A percentile compares a stretch with the other conserved stretches of the same genome.
Conservation (phyloP, 1,139 yeast genomes). For the Taiozyma onychis region DNA sequence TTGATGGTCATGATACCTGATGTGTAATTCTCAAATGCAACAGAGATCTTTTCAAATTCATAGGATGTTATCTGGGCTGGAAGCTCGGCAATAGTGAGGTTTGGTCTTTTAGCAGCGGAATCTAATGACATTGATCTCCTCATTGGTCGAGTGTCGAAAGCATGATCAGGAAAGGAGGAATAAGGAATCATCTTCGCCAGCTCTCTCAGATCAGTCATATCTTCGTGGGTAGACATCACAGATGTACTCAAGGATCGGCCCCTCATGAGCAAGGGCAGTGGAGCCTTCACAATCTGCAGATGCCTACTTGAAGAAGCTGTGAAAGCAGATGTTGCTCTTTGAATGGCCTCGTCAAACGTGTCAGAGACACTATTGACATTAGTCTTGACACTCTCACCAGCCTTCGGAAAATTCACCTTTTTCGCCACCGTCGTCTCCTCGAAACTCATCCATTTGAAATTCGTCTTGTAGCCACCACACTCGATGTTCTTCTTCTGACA, state of each 20-base stretch:
- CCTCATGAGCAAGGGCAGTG: background rate
- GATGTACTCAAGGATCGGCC: background rate
- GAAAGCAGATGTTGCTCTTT: background rate
- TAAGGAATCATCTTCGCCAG: background rate
- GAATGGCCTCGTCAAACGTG: conserved; percentile 1
- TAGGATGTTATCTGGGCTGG: background rate
- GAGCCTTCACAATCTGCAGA: background rate
- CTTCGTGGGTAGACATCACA: background rate
- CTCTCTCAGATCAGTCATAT: background rate
- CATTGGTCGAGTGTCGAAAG: background rate
- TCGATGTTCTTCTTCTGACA: conserved; percentile 39
- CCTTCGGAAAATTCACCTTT: background rate
- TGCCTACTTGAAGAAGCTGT: background rate
- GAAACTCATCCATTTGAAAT: conserved; percentile 59
- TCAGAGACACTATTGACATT: background rate
- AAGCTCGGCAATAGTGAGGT: background rate
- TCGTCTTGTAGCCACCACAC: conserved; percentile 61
- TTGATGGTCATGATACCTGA: conserved; percentile 60
- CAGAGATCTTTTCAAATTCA: conserved; percentile 25
- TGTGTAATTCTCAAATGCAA: conserved; percentile 43
- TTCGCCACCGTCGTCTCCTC: conserved; percentile 17
- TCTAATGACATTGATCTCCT: conserved; percentile 5
- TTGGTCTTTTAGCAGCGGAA: background rate
- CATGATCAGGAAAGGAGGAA: background rate
- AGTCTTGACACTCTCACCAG: background rate